phyloP scores from a whole-genome alignment of 2,329 filamentous ascomycete species.

The Karstenula rhodostoma region DNA sequence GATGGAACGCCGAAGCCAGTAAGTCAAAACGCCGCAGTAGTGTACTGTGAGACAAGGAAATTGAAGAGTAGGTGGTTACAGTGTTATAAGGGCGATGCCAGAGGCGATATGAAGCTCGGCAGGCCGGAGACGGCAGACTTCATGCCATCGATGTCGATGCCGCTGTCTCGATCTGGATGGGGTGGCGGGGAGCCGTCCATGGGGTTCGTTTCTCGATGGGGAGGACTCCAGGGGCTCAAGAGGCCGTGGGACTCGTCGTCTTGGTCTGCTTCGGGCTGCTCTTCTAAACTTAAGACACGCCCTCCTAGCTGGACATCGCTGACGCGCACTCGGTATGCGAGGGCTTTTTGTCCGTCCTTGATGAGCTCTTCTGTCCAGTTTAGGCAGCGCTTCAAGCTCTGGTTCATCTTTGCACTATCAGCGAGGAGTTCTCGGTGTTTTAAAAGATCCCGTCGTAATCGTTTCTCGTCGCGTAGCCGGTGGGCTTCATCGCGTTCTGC shows the following conservation, averaged over 20 bases:
- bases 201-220: constrained; percentile 30
- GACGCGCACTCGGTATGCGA: constrained; percentile 80
- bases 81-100: constrained; percentile 41
- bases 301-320: constrained; percentile 85
- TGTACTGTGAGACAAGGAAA: constrained; percentile 13
- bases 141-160: constrained; percentile 44
- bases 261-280: constrained; percentile 54
- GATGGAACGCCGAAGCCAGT: constrained; percentile 5
- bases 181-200: constrained; percentile 23
- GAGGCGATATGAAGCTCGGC: constrained; percentile 28
- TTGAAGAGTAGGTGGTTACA: constrained; percentile 28
- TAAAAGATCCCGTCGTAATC: constrained; percentile 82
- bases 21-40: constrained; percentile 11
- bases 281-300: constrained; percentile 76
- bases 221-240: constrained; percentile 48
- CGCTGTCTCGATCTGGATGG: constrained; percentile 48
- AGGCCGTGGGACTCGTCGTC: constrained; percentile 39
- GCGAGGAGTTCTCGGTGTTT: constrained; percentile 89
- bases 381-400: constrained; percentile 88
- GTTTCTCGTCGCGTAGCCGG: constrained; percentile 79
- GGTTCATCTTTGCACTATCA: constrained; percentile 94
- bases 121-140: constrained; percentile 28
- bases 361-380: constrained; percentile 92
- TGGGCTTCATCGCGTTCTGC: constrained; percentile 58
- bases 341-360: constrained; percentile 83